These are phyloP conservation scores for Sporothrix pseudoabietina DNA, from an alignment of 2,329 filamentous ascomycete species.

Conservation along the genomic window DNA sequence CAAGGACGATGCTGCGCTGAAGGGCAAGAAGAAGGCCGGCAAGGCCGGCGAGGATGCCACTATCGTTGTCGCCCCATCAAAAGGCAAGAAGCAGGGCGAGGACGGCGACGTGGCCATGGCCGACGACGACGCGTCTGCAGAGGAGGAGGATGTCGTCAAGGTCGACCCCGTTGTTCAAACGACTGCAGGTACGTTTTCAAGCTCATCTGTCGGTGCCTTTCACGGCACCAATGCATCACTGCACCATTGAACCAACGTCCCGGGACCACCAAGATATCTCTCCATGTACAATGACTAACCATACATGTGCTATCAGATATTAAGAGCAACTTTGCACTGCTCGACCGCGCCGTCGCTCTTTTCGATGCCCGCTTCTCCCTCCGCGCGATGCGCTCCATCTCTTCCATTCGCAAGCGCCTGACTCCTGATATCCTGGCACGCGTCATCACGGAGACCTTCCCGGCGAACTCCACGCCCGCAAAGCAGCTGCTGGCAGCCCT, in stretches of 20 bases:
- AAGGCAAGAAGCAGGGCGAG: constrained; percentile 55
- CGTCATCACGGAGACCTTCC: constrained; percentile 79
- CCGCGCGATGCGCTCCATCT: constrained; percentile 90
- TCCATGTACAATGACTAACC: constrained; percentile 35
- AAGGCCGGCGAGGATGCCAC: constrained; percentile 82
- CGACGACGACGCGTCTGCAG: constrained; percentile 52
- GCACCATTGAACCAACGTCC: neutral
- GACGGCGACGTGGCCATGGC: constrained; percentile 73
- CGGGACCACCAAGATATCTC: neutral
- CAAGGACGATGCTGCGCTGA: constrained; percentile 58
- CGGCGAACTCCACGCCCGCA: constrained; percentile 57
- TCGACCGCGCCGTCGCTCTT: constrained; percentile 87
- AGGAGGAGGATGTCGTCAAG: constrained; percentile 52
- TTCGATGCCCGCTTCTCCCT: constrained; percentile 97
- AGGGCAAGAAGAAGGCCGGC: constrained; percentile 68
- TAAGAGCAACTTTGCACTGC: constrained; percentile 86
- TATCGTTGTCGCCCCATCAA: constrained; percentile 71
- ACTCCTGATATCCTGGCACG: constrained; percentile 78
- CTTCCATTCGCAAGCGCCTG: constrained; percentile 88
- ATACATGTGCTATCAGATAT: constrained; percentile 67
- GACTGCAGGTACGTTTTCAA: constrained; percentile 56
- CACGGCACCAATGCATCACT: neutral
- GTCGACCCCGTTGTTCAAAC: constrained; percentile 63
- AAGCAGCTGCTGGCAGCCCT: constrained; percentile 71
- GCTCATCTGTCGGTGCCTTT: neutral